Evolutionary conservation across 192 early-diverging fungal species (phyloP), one percentile per base, ranked within the genome.

Genomic region (Dimargaris cristalligena): DNA sequence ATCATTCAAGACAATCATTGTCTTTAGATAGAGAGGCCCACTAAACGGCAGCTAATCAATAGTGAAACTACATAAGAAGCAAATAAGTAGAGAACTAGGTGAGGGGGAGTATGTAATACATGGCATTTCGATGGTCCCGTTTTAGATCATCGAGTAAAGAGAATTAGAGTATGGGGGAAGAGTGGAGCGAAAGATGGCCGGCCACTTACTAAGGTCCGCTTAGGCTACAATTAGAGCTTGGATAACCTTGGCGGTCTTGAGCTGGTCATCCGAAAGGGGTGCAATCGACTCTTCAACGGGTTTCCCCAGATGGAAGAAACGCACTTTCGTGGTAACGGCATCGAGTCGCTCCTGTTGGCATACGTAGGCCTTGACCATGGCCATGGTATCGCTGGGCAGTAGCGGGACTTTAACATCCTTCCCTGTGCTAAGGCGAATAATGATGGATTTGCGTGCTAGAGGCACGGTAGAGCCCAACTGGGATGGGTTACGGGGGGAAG

Each of bases 181-280:
- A n/a, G n/a, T n/a, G n/a, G n/a, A n/a, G n/a, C n/a, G n/a, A n/a
- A n/a, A n/a, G n/a, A n/a, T n/a, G n/a, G n/a, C n/a, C n/a, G n/a
- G n/a, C n/a, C n/a, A n/a, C n/a, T n/a, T n/a, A n/a, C n/a, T n/a
- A n/a, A n/a, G n/a, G n/a, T n/a, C n/a, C n/a, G 38, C 16, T 41
- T 41, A 41, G 48, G 46, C 32, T 1, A 44, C 31, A 31, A 63
- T 48, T 52, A 72, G 52, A 4, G 54, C 54, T 14, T 56, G 54
- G 32, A 56, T 56, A 23, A 56, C 9, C 20, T 33, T 29, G 2
- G 54, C 54, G 16, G 30, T 20, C 29, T 11, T 11, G 26, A 56
- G 30, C 30, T 31, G 20, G 14, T 20, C 4, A 23, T 56, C 54
- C 9, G 13, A 0, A 13, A 56, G 34, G 32, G 54, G 54, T 18